Base-by-base conservation (phyloP, 75 land plant species). In the Gnetum montanum region DNA sequence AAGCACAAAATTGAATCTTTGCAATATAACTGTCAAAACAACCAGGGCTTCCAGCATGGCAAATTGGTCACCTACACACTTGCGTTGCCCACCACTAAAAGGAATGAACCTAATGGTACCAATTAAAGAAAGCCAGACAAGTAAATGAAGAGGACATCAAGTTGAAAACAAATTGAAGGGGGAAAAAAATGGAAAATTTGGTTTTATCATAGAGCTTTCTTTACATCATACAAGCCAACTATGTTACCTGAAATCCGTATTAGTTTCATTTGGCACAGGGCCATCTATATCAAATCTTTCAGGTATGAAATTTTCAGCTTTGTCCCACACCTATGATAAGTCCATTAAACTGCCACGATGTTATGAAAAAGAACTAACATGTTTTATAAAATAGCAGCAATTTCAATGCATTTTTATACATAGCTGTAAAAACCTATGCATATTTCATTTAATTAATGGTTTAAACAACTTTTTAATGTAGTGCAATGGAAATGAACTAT, bases 41-140 rank as follows among this genome's bases (percentile, higher is more conserved):
- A 95, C 97, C 47, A 74, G 74, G 23, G 93, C 81, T 68, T 90
- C 89, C 46, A 95, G 81, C 81, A 91, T 43, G 19, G 99, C 99
- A 84, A 95, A 95, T 50, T 90, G 97, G 63, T 95, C 99, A 20
- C 99, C 99, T 27, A 95, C 93, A 75, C 99, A 95, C 63, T 95
- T 95, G 0, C 99, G 85, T 4, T 97, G 96, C 4, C 99, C 99
- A 54, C 99, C 99, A 57, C 99, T 86, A 68, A 95, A 95, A 13
- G 99, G 99, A 34, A 95, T 90, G 65, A 78, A 95, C 58, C 99
- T 95, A 43, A 41, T 63, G 49, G 67, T 28, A 53, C n/a, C 31
- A 34, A 53, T 28, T 18, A 22, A 51, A 33, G 8, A 33, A 52
- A 52, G 35, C 4, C 37, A 20, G 37, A 18, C 25, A 53, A n/a